phyloP scores from a whole-genome alignment of 1,284 basidiomycete species.

The Ceratobasidium sp. region DNA sequence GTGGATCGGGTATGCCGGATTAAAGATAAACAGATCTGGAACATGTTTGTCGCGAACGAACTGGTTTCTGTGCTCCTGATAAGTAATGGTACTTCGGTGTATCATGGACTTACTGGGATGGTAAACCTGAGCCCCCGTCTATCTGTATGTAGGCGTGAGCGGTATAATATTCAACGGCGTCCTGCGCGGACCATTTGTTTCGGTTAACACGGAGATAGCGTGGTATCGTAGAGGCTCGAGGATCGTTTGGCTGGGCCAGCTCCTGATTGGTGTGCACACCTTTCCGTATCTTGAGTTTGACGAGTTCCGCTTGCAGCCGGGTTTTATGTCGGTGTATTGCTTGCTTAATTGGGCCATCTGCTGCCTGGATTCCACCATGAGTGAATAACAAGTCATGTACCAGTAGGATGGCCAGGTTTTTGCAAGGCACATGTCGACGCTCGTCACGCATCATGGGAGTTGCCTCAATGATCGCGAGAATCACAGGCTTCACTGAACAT shows the following conservation, averaged over 20 bases:
- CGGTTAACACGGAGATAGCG: conserved; percentile 90
- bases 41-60: conserved; percentile 85
- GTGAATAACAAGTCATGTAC: conserved; percentile 89
- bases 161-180: conserved; percentile 69
- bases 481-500: conserved; percentile 73
- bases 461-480: conserved; percentile 74
- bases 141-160: conserved; percentile 66
- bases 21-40: conserved; percentile 82
- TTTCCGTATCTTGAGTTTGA: conserved; percentile 84
- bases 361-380: conserved; percentile 81
- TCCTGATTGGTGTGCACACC: conserved; percentile 76
- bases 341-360: conserved; percentile 87
- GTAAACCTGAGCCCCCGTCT: conserved; percentile 53
- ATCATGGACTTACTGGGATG: not conserved
- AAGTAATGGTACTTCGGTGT: not conserved
- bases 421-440: conserved; percentile 76
- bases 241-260: conserved; percentile 71
- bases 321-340: conserved; percentile 87
- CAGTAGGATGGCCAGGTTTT: conserved; percentile 81
- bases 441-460: conserved; percentile 80
- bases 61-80: conserved; percentile 61
- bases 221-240: conserved; percentile 78
- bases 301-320: conserved; percentile 86
- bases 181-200: conserved; percentile 71
- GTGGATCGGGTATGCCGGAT: conserved; percentile 72